Evolutionary conservation across 371 early-diverging fungal genomes (phyloP).

Genomic region (Batrachochytrium dendrobatidis): DNA sequence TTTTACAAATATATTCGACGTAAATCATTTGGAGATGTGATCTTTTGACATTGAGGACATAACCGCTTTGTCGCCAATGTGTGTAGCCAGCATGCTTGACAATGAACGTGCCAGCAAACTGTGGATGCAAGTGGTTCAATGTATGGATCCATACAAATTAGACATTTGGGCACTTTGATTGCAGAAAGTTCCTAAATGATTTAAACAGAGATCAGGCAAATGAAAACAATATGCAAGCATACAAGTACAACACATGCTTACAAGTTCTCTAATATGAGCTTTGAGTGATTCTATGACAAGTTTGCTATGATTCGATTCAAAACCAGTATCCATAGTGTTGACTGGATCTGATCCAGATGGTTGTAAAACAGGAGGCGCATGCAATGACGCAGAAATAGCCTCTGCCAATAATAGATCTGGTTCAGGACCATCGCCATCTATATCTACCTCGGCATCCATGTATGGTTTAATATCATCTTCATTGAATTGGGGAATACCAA

Average conservation of each 20-base stretch:
- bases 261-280: constrained; percentile 59
- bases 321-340: no score
- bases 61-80: constrained; percentile 79
- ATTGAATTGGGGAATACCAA: constrained; percentile 65
- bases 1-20: constrained; percentile 72
- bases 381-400: no score
- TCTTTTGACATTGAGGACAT: constrained; percentile 87
- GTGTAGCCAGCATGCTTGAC: constrained; percentile 79
- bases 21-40: constrained; percentile 76
- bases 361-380: no score
- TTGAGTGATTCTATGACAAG: constrained; percentile 73
- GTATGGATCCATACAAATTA: constrained; percentile 77
- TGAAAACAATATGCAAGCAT: background rate
- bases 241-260: no score
- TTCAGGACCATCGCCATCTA: constrained; percentile 8
- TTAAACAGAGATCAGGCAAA: background rate
- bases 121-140: constrained; percentile 66
- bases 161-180: constrained; percentile 55
- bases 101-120: constrained; percentile 91
- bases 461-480: constrained; percentile 44
- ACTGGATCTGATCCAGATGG: no score
- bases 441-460: background rate
- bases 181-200: constrained; percentile 35
- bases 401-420: no score
- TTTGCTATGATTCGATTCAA: constrained; percentile 37